These are phyloP conservation scores for Austroboletus novae-zelandiae DNA, from an alignment of 1,284 basidiomycete genomes.

Conservation along the genomic window DNA sequence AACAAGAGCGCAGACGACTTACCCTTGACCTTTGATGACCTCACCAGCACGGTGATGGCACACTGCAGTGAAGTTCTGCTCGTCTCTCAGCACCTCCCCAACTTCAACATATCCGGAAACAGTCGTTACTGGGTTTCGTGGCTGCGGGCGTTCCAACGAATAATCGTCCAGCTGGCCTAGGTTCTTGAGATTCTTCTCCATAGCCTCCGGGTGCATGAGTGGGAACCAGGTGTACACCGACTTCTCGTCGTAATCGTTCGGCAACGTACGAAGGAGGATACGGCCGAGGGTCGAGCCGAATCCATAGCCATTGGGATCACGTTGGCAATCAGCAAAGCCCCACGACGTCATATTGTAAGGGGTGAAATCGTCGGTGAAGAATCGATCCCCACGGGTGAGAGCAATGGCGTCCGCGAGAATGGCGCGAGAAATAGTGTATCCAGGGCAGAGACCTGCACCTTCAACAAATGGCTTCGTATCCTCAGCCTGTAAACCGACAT, in stretches of 20 bases:
- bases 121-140: conserved; percentile 23
- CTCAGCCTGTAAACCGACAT: conserved; percentile 71
- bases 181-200: conserved; percentile 58
- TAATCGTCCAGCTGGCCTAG: conserved; percentile 55
- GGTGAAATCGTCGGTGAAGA: conserved; percentile 81
- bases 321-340: conserved; percentile 78
- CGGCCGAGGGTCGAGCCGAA: conserved; percentile 75
- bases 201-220: conserved; percentile 71
- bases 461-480: conserved; percentile 73
- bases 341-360: conserved; percentile 79
- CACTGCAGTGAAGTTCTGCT: conserved; percentile 44
- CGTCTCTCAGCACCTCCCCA: conserved; percentile 49
- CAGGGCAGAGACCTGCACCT: conserved; percentile 80
- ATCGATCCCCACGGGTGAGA: conserved; percentile 79
- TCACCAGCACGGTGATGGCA: conserved; percentile 49
- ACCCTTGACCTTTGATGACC: conserved; percentile 62
- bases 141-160: conserved; percentile 46
- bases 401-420: conserved; percentile 88
- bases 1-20: conserved; percentile 11
- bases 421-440: conserved; percentile 83
- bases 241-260: conserved; percentile 64
- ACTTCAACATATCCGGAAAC: conserved; percentile 53
- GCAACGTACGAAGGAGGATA: conserved; percentile 71
- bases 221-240: conserved; percentile 86
- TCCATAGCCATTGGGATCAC: conserved; percentile 62